Percentiles rank a stretch among this genome's conserved stretches.
Conservation (phyloP, 1,284 basidiomycete species). For the Afroboletus lepidellus region DNA sequence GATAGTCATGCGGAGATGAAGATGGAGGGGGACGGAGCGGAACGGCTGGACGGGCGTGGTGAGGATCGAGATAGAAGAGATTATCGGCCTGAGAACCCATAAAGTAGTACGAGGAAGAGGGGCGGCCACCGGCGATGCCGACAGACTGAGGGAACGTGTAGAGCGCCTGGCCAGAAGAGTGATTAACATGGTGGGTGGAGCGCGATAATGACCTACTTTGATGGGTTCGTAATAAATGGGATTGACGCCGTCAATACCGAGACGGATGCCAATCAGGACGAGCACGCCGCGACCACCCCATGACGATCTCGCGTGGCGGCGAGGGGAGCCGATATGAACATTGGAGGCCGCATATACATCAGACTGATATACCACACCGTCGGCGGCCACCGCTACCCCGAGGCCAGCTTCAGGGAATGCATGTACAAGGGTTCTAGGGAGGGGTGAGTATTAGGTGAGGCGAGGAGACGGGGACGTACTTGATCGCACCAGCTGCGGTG, state of each 20-base stretch:
- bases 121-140: slow-evolving; percentile 94
- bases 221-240: slow-evolving; percentile 93
- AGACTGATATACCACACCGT: slow-evolving; percentile 82
- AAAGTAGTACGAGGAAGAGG: slow-evolving; percentile 96
- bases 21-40: slow-evolving; percentile 65
- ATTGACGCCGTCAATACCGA: slow-evolving; percentile 92
- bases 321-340: slow-evolving; percentile 38
- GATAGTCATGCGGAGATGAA: slow-evolving; percentile 19
- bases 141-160: slow-evolving; percentile 95
- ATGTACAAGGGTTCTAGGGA: slow-evolving; percentile 67
- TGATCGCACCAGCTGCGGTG: slow-evolving; percentile 93
- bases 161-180: slow-evolving; percentile 53
- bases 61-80: slow-evolving; percentile 95
- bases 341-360: slow-evolving; percentile 85
- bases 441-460: slow-evolving; percentile 8
- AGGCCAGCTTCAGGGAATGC: slow-evolving; percentile 81
- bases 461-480: slow-evolving; percentile 41
- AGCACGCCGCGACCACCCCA: slow-evolving; percentile 90
- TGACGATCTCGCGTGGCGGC: slow-evolving; percentile 31
- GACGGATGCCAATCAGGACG: slow-evolving; percentile 81
- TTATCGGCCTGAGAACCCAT: slow-evolving; percentile 89
- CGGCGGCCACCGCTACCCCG: slow-evolving; percentile 80
- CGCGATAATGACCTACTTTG: slow-evolving; percentile 57
- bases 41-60: slow-evolving; percentile 82
- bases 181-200: neutral